Evolutionary conservation across 2,329 filamentous ascomycete genomes (phyloP), one percentile per base, ranked within the genome.

Genomic region (Graphilbum sp.): DNA sequence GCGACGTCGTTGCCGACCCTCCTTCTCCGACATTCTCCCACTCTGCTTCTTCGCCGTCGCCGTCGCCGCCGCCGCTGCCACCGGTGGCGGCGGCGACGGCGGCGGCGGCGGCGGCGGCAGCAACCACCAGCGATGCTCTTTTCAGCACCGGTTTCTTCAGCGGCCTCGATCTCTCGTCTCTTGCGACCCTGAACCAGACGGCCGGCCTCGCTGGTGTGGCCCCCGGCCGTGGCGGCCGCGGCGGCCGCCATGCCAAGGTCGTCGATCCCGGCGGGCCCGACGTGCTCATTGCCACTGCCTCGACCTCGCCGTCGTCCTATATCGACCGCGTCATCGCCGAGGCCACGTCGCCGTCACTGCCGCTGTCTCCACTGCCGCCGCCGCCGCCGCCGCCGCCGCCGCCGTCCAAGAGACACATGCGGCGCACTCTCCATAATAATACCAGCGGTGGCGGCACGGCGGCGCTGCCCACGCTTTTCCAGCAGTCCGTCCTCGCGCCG

Each of bases 151-250:
- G 44, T 13, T 40, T 46, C 10, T 24, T 46, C 16, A 34, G 32
- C 16, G 44, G 43, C 17, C 41, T 46, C 13, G 38, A 40, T 9
- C 32, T 42, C 5, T 35, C 36, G 13, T 32, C 23, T 3, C 37
- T 39, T 11, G 36, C 18, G 13, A 12, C 40, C 2, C 27, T 29
- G 27, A 15, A 37, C 33, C 30, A 18, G 16, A 9, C 36, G 32
- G 4, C 37, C 40, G 6, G 34, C n/a, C 3, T 42, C 37, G 9
- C 18, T 36, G 11, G 19, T 38, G 2, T 6, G 21, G 21, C 21
- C 21, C 11, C 21, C 11, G 6, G 21, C 21, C 5, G 21, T 11
- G 6, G 21, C 21, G 11, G 6, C 21, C 6, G 21, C 21, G 31
- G 18, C 16, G 36, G 15, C 18, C 19, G 25, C 16, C 21, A 33